phyloP scores from a whole-genome alignment of 129 eudicot genomes.

The Logfia minima region DNA sequence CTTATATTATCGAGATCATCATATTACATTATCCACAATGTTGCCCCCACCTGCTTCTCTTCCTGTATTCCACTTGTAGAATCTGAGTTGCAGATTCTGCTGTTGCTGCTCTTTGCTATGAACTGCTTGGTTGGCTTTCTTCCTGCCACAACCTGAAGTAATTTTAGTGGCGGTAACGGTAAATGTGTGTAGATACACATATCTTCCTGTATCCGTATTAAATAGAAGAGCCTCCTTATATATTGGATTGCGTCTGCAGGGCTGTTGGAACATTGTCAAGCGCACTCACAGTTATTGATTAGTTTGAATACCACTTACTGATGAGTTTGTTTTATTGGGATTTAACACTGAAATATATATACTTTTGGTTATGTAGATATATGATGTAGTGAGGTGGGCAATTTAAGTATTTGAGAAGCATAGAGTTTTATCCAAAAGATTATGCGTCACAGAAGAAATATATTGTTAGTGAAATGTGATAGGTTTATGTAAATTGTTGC shows the following conservation, averaged over 20 bases:
- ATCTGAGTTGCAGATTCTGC: conserved; percentile 51
- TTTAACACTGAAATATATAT: conserved; percentile 10
- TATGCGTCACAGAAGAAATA: conserved; percentile 9
- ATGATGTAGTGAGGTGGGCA: conserved; percentile 39
- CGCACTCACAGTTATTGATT: background rate
- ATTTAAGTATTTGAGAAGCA: conserved; percentile 24
- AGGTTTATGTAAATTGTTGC: conserved; percentile 24
- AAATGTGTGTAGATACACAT: conserved; percentile 26
- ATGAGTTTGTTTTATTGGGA: conserved; percentile 7
- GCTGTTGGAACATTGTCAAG: conserved; percentile 20
- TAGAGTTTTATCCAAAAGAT: conserved; percentile 23
- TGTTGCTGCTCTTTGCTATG: conserved; percentile 35
- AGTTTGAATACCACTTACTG: conserved; percentile 19
- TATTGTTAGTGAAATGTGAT: conserved; percentile 21
- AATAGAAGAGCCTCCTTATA: conserved; percentile 26
- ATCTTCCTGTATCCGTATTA: conserved; percentile 25
- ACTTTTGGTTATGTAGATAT: conserved; percentile 32
- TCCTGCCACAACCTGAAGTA: conserved; percentile 19
- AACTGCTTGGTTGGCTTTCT: conserved; percentile 31
- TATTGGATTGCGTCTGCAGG: conserved; percentile 49
- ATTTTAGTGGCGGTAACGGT: conserved; percentile 38
- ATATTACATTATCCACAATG: conserved; percentile 15
- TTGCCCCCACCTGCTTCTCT: conserved; percentile 36
- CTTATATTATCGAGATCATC: conserved; percentile 12
- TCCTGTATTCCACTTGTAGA: conserved; percentile 40